phyloP scores from a whole-genome alignment of 306 rosid genomes.

The Alnus rubra region DNA sequence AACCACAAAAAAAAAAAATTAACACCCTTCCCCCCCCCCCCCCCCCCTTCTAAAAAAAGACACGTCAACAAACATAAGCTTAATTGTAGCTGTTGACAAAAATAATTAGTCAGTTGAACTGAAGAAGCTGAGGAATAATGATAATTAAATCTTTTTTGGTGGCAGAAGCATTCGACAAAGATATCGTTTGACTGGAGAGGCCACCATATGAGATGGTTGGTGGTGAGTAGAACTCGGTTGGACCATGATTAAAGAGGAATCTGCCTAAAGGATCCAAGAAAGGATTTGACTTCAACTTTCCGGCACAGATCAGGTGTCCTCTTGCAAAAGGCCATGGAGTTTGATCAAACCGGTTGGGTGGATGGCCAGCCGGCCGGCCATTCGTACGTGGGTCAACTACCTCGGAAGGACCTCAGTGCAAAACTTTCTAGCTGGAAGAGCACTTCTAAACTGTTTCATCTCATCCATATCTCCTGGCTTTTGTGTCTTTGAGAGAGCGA shows the following conservation, averaged over 20 bases:
- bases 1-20: too few relatives aligned
- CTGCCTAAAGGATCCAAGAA: conserved; percentile 40
- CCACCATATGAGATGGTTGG: conserved; percentile 43
- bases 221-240: conserved; percentile 40
- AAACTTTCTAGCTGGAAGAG: conserved; percentile 56
- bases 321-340: conserved; percentile 5
- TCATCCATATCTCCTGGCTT: conserved; percentile 31
- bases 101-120: conserved; percentile 8
- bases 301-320: conserved; percentile 22
- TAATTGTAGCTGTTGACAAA: not conserved
- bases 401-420: conserved; percentile 10
- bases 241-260: conserved; percentile 34
- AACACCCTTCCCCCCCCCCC: too few relatives aligned
- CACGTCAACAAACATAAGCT: too few relatives aligned
- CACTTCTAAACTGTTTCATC: conserved; percentile 48
- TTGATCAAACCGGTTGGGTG: not conserved
- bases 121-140: not conserved
- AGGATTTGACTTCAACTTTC: conserved; percentile 37
- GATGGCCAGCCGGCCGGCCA: not conserved
- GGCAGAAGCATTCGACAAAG: conserved; percentile 40
- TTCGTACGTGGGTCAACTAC: conserved; percentile 24
- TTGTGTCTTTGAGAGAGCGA: conserved; percentile 24
- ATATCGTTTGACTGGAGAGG: conserved; percentile 37
- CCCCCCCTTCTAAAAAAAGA: too few relatives aligned
- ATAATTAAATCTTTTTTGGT: conserved; percentile 16